These are phyloP conservation scores for Entomortierella beljakovae DNA, from an alignment of 192 early-diverging fungal genomes.

Conservation along the genomic window DNA sequence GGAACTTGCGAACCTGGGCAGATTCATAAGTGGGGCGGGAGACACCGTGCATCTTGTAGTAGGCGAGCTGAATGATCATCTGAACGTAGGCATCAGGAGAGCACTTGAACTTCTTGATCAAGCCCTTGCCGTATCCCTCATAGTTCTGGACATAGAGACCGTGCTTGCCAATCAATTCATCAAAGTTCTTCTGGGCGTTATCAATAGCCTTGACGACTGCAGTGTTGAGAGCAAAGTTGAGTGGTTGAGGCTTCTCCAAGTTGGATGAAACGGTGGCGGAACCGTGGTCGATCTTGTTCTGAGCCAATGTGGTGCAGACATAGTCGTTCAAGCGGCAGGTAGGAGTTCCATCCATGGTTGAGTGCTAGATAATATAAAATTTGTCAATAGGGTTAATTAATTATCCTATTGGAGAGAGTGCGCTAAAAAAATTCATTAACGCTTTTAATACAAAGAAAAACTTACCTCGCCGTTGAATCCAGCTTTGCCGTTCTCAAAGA, in stretches of 20 bases:
- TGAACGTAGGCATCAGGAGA: conserved; percentile 86
- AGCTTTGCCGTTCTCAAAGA: conserved; percentile 97
- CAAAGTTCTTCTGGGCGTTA: conserved; percentile 83
- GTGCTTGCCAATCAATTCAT: conserved; percentile 80
- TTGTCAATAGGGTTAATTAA: conserved; percentile 3
- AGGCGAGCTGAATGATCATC: conserved; percentile 97
- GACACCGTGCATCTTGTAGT: conserved; percentile 89
- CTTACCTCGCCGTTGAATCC: conserved; percentile 90
- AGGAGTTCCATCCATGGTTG: conserved; percentile 95
- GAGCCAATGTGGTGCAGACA: conserved; percentile 68
- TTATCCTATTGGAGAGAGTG: too few species aligned
- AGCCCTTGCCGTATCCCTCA: conserved; percentile 91
- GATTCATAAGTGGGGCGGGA: conserved; percentile 92
- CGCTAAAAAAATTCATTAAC: too few species aligned
- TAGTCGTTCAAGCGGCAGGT: conserved; percentile 91
- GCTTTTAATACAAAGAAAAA: too few species aligned
- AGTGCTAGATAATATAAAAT: conserved; percentile 64
- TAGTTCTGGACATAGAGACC: conserved; percentile 87
- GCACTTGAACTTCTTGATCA: conserved; percentile 87
- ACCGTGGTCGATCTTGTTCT: conserved; percentile 83
- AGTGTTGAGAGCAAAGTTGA: conserved; percentile 79
- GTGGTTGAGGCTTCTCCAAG: conserved; percentile 74
- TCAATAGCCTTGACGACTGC: conserved; percentile 70
- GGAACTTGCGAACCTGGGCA: conserved; percentile 92
- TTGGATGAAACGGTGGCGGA: conserved; percentile 59